A percentile compares a stretch with the other conserved stretches of the same genome.
These are phyloP conservation scores for Coniella vitis DNA, from an alignment of 2,329 filamentous ascomycete genomes.

Conservation along the genomic window DNA sequence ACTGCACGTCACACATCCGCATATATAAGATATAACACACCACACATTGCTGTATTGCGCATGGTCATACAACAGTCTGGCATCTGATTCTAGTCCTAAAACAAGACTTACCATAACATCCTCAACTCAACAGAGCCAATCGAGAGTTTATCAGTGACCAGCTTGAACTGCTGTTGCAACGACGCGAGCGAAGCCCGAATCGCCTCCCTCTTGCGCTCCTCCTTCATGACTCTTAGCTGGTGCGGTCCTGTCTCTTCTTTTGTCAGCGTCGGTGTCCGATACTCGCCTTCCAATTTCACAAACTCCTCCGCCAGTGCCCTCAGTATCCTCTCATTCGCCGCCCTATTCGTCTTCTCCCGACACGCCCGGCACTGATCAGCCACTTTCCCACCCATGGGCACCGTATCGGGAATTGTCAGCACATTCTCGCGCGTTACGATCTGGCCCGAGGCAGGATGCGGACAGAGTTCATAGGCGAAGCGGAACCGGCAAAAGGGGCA, in stretches of 20 bases:
- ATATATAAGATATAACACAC: too few relatives aligned
- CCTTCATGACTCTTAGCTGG: neutral
- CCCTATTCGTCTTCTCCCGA: neutral
- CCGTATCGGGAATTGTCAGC: slow-evolving; percentile 1
- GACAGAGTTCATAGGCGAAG: slow-evolving; percentile 8
- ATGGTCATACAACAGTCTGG: too few relatives aligned
- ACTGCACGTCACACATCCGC: too few relatives aligned
- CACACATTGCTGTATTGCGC: too few relatives aligned
- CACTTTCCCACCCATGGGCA: slow-evolving; percentile 3
- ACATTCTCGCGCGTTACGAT: slow-evolving; percentile 4
- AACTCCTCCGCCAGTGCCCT: neutral
- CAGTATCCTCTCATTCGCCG: neutral
- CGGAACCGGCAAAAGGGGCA: slow-evolving; percentile 10
- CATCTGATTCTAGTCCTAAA: too few relatives aligned
- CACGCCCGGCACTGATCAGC: slow-evolving; percentile 3
- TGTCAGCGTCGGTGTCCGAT: too few relatives aligned
- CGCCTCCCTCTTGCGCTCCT: neutral
- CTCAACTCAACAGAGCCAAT: neutral
- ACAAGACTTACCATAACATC: neutral
- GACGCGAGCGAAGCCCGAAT: neutral
- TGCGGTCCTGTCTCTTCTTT: neutral
- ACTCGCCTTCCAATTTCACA: neutral
- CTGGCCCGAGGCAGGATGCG: neutral
- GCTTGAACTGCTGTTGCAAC: neutral
- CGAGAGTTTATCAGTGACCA: neutral